Conservation (phyloP, 2,329 filamentous ascomycete species). For the Pleoardoris graminearum region DNA sequence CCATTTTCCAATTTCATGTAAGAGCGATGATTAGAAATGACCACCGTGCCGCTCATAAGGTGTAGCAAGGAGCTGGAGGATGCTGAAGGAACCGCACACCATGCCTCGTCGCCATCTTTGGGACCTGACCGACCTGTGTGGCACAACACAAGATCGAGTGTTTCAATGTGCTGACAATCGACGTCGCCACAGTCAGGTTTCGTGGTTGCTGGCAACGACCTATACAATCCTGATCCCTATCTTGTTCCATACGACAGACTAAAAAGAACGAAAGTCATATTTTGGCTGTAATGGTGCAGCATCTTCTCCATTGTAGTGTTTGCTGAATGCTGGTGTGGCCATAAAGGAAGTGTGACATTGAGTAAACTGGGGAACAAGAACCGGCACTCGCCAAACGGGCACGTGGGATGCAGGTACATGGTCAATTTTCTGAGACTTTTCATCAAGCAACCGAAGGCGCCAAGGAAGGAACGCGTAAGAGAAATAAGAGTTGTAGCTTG, state of each 20-base stretch:
- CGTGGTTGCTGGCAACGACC: conserved; percentile 1
- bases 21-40: conserved; percentile 7
- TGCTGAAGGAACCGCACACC: conserved; percentile 2
- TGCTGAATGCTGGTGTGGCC: background rate
- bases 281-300: background rate
- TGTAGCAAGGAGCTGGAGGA: conserved; percentile 6
- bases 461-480: background rate
- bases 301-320: background rate
- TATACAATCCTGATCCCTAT: conserved; percentile 2
- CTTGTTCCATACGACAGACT: background rate
- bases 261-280: background rate
- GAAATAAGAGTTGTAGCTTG: conserved; percentile 1
- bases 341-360: background rate
- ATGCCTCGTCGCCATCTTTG: background rate
- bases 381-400: conserved; percentile 3
- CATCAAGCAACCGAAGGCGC: background rate
- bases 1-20: conserved; percentile 5
- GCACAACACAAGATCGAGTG: conserved; percentile 9
- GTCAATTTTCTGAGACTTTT: too few species aligned
- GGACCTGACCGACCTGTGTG: conserved; percentile 9
- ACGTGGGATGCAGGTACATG: conserved; percentile 7
- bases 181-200: conserved; percentile 2
- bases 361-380: background rate
- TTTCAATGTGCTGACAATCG: conserved; percentile 7
- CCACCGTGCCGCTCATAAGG: conserved; percentile 9